Evolutionary conservation across 768 basidiomycete genomes (phyloP).

Genomic region (Filobasidium wieringae): DNA sequence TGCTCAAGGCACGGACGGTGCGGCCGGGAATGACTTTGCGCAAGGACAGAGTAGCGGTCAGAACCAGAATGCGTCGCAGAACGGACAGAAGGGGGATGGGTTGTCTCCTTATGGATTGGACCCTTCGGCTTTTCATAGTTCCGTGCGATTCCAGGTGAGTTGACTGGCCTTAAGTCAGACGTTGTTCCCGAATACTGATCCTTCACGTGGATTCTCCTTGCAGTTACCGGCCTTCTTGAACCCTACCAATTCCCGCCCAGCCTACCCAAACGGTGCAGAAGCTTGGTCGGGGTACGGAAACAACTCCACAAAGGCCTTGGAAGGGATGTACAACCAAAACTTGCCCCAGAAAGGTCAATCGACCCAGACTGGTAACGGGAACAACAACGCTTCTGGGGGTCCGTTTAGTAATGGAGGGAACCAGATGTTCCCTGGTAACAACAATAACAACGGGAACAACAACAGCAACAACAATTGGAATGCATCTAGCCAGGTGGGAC

Average conservation of each 20-base stretch:
- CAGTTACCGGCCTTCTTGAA: slow-evolving; percentile 16
- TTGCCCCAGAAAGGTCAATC: slow-evolving; percentile 6
- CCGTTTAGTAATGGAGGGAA: neutral
- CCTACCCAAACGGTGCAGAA: slow-evolving; percentile 36
- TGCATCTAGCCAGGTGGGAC: neutral
- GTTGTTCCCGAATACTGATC: neutral
- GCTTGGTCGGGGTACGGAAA: slow-evolving; percentile 33
- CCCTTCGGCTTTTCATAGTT: slow-evolving; percentile 32
- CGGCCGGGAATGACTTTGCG: slow-evolving; percentile 2
- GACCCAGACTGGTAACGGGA: neutral
- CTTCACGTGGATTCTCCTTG: neutral
- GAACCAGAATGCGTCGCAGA: slow-evolving; percentile 5
- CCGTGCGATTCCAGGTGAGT: slow-evolving; percentile 33
- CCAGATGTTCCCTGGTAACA: neutral
- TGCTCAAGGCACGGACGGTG: slow-evolving; percentile 9
- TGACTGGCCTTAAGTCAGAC: neutral
- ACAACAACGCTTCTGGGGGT: slow-evolving; percentile 1
- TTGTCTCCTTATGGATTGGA: slow-evolving; percentile 23
- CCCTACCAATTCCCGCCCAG: slow-evolving; percentile 14
- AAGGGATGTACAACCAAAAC: slow-evolving; percentile 19
- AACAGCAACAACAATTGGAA: neutral
- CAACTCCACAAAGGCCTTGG: slow-evolving; percentile 7
- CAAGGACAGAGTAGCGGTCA: slow-evolving; percentile 3
- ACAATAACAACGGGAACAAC: neutral
- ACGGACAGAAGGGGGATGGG: slow-evolving; percentile 8